These are phyloP conservation scores for Urtica urens DNA, from an alignment of 306 rosid species.

Conservation along the genomic window DNA sequence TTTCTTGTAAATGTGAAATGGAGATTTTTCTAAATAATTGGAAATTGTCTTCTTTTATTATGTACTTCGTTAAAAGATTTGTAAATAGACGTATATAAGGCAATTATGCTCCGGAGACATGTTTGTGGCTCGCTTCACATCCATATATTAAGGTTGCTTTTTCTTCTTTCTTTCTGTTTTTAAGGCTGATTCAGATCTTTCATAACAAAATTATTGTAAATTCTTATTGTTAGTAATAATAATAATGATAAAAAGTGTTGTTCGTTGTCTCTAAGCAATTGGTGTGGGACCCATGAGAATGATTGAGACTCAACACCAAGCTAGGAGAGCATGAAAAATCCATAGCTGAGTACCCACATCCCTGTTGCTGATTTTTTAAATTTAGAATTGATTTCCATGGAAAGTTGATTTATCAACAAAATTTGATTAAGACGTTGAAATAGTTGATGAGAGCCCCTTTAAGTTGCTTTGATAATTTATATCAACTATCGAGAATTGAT, in stretches of 20 bases:
- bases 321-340: slow-evolving; percentile 3
- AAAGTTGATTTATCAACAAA: slow-evolving; percentile 16
- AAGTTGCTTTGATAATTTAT: not conserved
- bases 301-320: slow-evolving; percentile 16
- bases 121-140: too few relatives aligned
- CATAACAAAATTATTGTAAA: slow-evolving; percentile 4
- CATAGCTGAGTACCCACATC: slow-evolving; percentile 2
- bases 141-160: not conserved
- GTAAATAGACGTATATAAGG: too few relatives aligned
- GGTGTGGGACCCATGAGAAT: slow-evolving; percentile 5
- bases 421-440: slow-evolving; percentile 10
- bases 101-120: too few relatives aligned
- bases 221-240: not conserved
- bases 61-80: too few relatives aligned
- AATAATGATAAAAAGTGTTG: slow-evolving; percentile 13
- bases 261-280: slow-evolving; percentile 1
- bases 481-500: not conserved
- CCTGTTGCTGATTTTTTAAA: not conserved
- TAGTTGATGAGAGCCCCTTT: too few relatives aligned
- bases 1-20: too few relatives aligned
- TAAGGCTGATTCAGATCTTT: slow-evolving; percentile 1
- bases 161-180: too few relatives aligned
- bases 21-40: too few relatives aligned
- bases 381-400: not conserved
- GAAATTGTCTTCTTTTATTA: too few relatives aligned